Evolutionary conservation across 768 basidiomycete genomes (phyloP), one percentile per base, ranked within the genome.

Genomic region (Kwoniella pini): DNA sequence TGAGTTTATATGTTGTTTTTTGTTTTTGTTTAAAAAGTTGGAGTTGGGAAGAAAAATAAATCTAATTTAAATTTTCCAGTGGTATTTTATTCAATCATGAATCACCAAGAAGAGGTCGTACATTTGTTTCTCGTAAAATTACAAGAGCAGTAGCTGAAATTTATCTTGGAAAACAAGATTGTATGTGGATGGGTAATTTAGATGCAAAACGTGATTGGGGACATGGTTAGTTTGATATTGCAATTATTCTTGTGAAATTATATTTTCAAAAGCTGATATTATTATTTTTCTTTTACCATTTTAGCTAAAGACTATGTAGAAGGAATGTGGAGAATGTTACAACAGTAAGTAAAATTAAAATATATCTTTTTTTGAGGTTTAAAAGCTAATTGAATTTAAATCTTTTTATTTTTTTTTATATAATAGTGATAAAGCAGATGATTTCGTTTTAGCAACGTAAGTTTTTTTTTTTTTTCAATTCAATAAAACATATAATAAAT

Each of bases 71-170:
- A 27, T 10, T 12, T 49, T 15, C 15, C 17, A 70, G 62, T 79
- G 94, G 94, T 48, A 97, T 98, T 74, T 80, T 97, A 69, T 98
- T 96, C 86, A 96, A 97, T 77, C 94, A 97, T 80, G 94, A 98
- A 81, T 95, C 92, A 69, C 94, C 95, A 13, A 84, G 94, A 50
- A 84, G 94, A 69, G 94, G 94, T 21, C 82, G 93, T 75, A 97
- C 93, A 7, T 97, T 97, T 81, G 93, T 97, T 68, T 96, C 94
- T 40, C 84, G 93, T 74, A 97, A 97, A 82, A 96, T 97, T 71
- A 83, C 89, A 44, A 83, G 94, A 62, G 93, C 93, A 10, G 93
- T 86, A 17, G 93, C 94, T 7, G 94, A 98, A 74, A 97, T 98
- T 73, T 83, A 83, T 60, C 79, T 92, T 49, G 91, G 90, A 56